Evolutionary conservation across 768 basidiomycete genomes (phyloP).

Genomic region (Suillus subaureus): DNA sequence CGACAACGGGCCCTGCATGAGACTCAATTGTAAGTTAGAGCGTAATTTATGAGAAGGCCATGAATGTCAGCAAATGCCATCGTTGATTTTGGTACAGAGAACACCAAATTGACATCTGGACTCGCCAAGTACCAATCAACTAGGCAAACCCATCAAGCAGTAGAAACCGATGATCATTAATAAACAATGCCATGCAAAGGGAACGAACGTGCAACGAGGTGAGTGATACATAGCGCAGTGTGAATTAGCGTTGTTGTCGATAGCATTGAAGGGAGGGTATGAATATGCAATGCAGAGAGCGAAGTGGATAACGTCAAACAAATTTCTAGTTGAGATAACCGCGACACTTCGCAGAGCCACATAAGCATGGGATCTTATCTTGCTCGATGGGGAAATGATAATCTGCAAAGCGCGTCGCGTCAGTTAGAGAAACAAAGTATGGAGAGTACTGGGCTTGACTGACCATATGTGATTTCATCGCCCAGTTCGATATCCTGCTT

Average conservation of each 20-base stretch:
- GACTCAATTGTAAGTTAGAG: background rate
- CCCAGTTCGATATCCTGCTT: constrained; percentile 95
- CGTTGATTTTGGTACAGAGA: background rate
- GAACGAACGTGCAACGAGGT: constrained; percentile 27
- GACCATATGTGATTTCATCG: constrained; percentile 97
- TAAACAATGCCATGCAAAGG: constrained; percentile 13
- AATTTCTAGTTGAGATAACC: constrained; percentile 88
- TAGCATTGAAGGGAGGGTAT: constrained; percentile 13
- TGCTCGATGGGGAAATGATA: constrained; percentile 99
- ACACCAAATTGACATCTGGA: background rate
- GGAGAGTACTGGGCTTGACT: constrained; percentile 29
- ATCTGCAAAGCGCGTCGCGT: constrained; percentile 49
- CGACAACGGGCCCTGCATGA: background rate
- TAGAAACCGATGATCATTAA: constrained; percentile 10
- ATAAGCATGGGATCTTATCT: constrained; percentile 94
- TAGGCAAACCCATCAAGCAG: background rate
- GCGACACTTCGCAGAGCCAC: constrained; percentile 88
- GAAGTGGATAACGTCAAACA: constrained; percentile 9
- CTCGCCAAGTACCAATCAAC: background rate
- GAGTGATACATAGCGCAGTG: constrained; percentile 35
- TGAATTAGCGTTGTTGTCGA: constrained; percentile 17
- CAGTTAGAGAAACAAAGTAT: background rate
- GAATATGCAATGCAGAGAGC: constrained; percentile 14
- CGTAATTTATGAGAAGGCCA: background rate
- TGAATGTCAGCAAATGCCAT: background rate